phyloP scores from a whole-genome alignment of 495 filamentous ascomycete genomes.

The Amphirosellinia nigrospora region DNA sequence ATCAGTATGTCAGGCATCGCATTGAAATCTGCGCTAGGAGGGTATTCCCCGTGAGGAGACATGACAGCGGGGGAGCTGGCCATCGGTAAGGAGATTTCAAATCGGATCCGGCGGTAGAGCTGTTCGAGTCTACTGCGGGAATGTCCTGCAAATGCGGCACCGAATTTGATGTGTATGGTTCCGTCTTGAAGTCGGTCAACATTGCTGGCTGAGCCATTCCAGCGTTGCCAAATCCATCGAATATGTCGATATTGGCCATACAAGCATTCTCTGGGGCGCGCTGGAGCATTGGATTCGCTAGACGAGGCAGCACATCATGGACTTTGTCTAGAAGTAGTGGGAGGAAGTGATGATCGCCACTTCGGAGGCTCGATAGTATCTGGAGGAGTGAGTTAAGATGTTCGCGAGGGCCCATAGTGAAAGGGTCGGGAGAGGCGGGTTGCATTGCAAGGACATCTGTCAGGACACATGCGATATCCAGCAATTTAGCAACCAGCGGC shows the following conservation, averaged over 20 bases:
- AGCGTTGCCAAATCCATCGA: slow-evolving; percentile 61
- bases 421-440: slow-evolving; percentile 61
- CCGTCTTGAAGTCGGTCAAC: slow-evolving; percentile 42
- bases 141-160: slow-evolving; percentile 50
- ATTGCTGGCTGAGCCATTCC: slow-evolving; percentile 53
- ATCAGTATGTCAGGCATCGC: slow-evolving; percentile 53
- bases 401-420: slow-evolving; percentile 71
- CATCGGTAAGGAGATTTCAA: slow-evolving; percentile 51
- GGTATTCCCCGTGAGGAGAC: slow-evolving; percentile 50
- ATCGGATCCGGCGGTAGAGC: slow-evolving; percentile 46
- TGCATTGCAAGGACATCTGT: slow-evolving; percentile 75
- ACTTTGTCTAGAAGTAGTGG: slow-evolving; percentile 74
- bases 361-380: slow-evolving; percentile 71
- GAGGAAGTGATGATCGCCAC: slow-evolving; percentile 71
- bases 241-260: slow-evolving; percentile 59
- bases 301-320: slow-evolving; percentile 66
- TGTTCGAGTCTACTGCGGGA: slow-evolving; percentile 44
- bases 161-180: slow-evolving; percentile 38
- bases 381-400: slow-evolving; percentile 73
- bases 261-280: slow-evolving; percentile 55
- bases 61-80: slow-evolving; percentile 52
- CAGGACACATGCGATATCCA: slow-evolving; percentile 75
- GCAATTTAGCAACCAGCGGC: slow-evolving; percentile 72
- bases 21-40: slow-evolving; percentile 45
- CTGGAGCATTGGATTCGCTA: slow-evolving; percentile 61